Conservation (phyloP, 306 rosid genomes). For the Casuarina equisetifolia region DNA sequence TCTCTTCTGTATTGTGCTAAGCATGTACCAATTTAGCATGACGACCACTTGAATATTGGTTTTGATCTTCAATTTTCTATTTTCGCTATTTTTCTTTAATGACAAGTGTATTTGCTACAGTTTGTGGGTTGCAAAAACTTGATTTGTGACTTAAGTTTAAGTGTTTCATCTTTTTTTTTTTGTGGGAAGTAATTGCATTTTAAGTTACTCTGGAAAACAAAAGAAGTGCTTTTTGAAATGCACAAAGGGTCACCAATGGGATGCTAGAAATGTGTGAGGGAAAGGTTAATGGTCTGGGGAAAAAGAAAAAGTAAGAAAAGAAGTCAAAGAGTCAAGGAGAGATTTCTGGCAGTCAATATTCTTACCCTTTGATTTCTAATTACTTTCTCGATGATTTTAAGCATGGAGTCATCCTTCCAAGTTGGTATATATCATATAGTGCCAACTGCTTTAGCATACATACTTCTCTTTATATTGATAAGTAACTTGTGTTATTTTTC, state of each 20-base stretch:
- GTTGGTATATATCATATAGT: background rate
- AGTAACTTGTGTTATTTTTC: conserved; percentile 18
- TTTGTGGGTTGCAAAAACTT: background rate
- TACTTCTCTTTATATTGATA: conserved; percentile 22
- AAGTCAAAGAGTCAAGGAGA: background rate
- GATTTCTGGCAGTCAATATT: background rate
- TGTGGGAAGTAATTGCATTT: background rate
- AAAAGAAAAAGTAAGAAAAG: background rate
- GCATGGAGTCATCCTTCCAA: background rate
- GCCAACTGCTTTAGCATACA: background rate
- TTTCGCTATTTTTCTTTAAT: background rate
- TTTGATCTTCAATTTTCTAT: background rate
- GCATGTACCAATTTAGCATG: background rate
- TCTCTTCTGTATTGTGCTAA: background rate
- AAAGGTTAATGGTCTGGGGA: background rate
- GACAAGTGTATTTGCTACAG: background rate
- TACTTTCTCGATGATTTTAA: background rate
- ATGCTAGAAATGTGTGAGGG: background rate
- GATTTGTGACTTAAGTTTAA: background rate
- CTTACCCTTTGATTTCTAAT: background rate
- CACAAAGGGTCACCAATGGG: background rate
- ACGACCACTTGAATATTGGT: background rate
- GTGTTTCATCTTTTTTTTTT: background rate
- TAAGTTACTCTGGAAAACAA: background rate
- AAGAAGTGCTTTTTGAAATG: background rate